phyloP scores from a whole-genome alignment of 768 basidiomycete genomes.

The Phylloporus scabripes region DNA sequence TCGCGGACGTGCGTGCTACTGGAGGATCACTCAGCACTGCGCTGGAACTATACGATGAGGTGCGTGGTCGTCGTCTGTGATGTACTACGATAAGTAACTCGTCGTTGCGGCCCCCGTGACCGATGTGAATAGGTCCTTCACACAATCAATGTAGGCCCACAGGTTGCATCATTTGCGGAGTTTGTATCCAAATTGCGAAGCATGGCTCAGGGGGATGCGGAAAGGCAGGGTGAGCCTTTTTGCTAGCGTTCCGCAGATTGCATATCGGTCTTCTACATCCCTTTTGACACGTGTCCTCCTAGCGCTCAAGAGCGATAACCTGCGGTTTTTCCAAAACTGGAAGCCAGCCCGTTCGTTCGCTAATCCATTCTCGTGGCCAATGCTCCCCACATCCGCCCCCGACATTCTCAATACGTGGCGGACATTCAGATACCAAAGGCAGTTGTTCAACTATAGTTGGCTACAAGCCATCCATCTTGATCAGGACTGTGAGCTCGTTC shows the following conservation, averaged over 20 bases:
- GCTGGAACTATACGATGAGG: constrained; percentile 27
- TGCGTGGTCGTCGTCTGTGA: constrained; percentile 6
- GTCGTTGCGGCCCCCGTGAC: neutral
- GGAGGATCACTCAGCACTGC: constrained; percentile 30
- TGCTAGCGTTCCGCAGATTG: neutral
- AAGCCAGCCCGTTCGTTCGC: constrained; percentile 30
- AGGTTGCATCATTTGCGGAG: constrained; percentile 14
- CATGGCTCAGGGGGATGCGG: constrained; percentile 22
- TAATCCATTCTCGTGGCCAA: constrained; percentile 31
- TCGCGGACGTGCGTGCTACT: constrained; percentile 28
- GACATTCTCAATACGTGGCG: constrained; percentile 27
- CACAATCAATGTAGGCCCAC: constrained; percentile 15
- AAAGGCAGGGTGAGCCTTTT: constrained; percentile 22
- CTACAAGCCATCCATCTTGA: constrained; percentile 27
- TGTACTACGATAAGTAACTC: neutral
- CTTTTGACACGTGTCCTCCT: neutral
- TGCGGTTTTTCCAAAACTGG: constrained; percentile 30
- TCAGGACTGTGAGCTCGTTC: constrained; percentile 20
- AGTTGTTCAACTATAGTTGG: constrained; percentile 29
- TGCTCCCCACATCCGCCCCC: constrained; percentile 23
- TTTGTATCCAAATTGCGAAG: constrained; percentile 25
- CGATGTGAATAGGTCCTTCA: constrained; percentile 17
- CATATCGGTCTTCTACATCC: neutral
- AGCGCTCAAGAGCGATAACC: constrained; percentile 18
- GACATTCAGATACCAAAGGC: constrained; percentile 20